Percentiles rank a stretch among this genome's conserved stretches.
These are phyloP conservation scores for Cephaloascus albidus DNA, from an alignment of 805 yeast species.

Conservation along the genomic window DNA sequence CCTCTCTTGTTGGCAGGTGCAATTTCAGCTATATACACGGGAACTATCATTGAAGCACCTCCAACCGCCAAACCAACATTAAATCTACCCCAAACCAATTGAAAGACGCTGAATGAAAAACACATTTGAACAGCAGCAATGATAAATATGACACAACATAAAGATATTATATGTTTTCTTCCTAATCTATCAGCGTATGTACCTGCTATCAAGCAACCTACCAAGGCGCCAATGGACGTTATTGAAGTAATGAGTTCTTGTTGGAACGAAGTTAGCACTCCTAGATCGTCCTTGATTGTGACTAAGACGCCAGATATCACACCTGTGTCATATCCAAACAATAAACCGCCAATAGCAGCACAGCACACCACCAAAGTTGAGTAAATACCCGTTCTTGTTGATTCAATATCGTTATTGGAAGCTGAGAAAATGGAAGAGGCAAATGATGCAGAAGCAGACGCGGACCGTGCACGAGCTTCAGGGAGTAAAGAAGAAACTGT, in stretches of 20 bases:
- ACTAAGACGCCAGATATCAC: constrained; percentile 52
- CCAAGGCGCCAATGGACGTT: constrained; percentile 45
- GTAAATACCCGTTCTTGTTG: constrained; percentile 5
- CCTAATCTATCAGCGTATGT: constrained; percentile 41
- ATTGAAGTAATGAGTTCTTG: constrained; percentile 33
- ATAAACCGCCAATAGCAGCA: constrained; percentile 50
- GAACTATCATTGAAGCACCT: constrained; percentile 59
- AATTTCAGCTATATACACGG: constrained; percentile 45
- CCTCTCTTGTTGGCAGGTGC: constrained; percentile 33
- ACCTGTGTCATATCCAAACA: constrained; percentile 61
- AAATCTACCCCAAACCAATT: constrained; percentile 44
- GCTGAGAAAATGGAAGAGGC: neutral
- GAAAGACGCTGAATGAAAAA: constrained; percentile 24
- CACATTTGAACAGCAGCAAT: constrained; percentile 42
- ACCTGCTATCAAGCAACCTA: constrained; percentile 44
- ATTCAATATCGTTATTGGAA: constrained; percentile 2
- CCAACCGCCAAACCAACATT: constrained; percentile 70
- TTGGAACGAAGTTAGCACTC: constrained; percentile 19
- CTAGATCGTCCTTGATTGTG: constrained; percentile 31
- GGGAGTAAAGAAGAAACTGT: neutral
- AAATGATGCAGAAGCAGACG: neutral
- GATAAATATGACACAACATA: constrained; percentile 36
- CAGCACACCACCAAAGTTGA: constrained; percentile 11
- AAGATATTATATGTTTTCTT: constrained; percentile 21
- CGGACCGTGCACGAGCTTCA: neutral